Evolutionary conservation across 2,329 filamentous ascomycete genomes (phyloP), one percentile per base, ranked within the genome.

Genomic region (Davidsoniella neocaledoniae): DNA sequence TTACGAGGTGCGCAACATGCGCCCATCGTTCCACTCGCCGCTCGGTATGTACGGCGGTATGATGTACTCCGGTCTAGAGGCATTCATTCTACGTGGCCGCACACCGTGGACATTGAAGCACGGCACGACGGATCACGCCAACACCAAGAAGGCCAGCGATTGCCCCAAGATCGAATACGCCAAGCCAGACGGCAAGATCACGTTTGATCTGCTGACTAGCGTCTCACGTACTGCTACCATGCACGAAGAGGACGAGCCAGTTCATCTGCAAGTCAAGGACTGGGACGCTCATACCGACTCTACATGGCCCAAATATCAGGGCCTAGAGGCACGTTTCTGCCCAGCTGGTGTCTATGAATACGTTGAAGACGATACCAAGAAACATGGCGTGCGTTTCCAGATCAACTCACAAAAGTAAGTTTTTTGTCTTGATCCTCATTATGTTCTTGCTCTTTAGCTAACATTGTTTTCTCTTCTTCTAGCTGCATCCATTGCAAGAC

Each of bases 401-500:
- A 98, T 98, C 63, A 96, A 96, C 61, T 70, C 88, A 45, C 90
- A 96, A 65, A 96, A 95, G 86, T 94, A 72, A 77, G 86, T 79
- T 33, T 36, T 33, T 37, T 14, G 12, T 2, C 8, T 12, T n/a
- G 33, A 36, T 14, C 4, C 10, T 39, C 21, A 19, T 26, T 17
- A n/a, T 37, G 14, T 33, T 17, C 12, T 40, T 49, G 37, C 40
- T 44, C 10, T 19, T n/a, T 21, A 29, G 5, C 14, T 5, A 23
- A 29, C 14, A 40, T 43, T 33, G 21, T 42, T 6, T 33, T 9
- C 36, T 12, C 40, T 26, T 45, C 23, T 46, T 39, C n/a, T 46
- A 94, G 88, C 68, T 98, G 91, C 64, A 94, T 98, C 56, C 91
- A 98, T 68, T 98, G 91, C 74, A 98, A 98, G 75, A 98, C 91